Base-by-base conservation (phyloP, 352 stramenopile species). In the Pythium grandisporangium region DNA sequence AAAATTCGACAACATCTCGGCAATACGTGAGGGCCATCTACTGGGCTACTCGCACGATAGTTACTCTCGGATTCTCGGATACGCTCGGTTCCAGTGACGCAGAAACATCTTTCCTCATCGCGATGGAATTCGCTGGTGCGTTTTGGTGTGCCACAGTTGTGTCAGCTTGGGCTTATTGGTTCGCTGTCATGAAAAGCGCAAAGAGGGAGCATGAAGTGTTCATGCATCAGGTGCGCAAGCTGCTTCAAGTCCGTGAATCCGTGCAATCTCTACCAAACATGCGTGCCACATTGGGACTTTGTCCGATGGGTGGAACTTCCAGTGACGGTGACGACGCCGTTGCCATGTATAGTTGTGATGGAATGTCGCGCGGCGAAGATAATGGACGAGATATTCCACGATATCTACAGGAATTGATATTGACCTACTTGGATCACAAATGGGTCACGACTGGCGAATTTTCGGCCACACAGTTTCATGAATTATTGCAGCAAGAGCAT, bases 111-210 rank as follows among this genome's bases (percentile, higher is more conserved):
- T 60, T 53, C 43, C 51, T 44, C 8, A 50, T 64, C 41, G 14
- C 60, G 10, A 37, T 26, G 30, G 55, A 64, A 30, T 64, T 64
- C 36, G 50, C 36, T 5, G 55, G 55, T 23, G 52, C 55, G 0
- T 64, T 64, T 24, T 64, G 55, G 55, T 64, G 50, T 26, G 55
- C 55, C 2, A 46, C 38, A 10, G 45, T 64, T 2, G 60, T 64
- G 25, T 36, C 52, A 10, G 43, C 37, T 1, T 64, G 48, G 14
- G 55, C 44, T 3, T 64, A 57, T 33, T 60, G 48, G 55, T 64
- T 64, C 32, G 48, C 50, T 13, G 26, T 49, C 6, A 26, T 58
- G 20, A 44, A 59, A 0, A 53, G 45, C 2, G 45, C 39, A 29
- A 51, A 51, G 39, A 38, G 60, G 17, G 47, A 50, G 10, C 55